Conservation (phyloP, 192 early-diverging fungal genomes). For the Coemansia sp. region DNA sequence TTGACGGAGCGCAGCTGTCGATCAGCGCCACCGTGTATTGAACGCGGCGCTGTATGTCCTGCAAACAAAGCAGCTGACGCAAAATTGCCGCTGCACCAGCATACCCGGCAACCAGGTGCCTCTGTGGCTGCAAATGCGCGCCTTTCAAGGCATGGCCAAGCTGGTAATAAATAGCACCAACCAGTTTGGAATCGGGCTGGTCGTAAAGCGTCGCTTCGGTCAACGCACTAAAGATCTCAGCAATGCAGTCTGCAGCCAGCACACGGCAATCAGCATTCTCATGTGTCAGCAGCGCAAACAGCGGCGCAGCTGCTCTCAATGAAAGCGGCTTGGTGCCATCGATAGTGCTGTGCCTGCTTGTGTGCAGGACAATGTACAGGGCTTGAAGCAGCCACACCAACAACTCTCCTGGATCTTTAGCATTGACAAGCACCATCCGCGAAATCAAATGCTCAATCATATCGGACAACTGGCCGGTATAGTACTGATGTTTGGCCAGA, state of each 20-base stretch:
- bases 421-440: conserved; percentile 21
- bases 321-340: conserved; percentile 2
- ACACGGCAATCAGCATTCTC: conserved; percentile 11
- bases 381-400: conserved; percentile 29
- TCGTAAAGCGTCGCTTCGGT: too few species aligned
- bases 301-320: conserved; percentile 24
- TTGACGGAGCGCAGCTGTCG: conserved; percentile 4
- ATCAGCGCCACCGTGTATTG: conserved; percentile 20
- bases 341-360: conserved; percentile 2
- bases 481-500: conserved; percentile 51
- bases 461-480: conserved; percentile 41
- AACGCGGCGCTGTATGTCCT: neutral
- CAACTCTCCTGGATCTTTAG: neutral
- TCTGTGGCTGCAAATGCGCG: conserved; percentile 3
- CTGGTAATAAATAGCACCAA: conserved; percentile 24
- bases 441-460: conserved; percentile 41
- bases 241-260: conserved; percentile 42
- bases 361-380: conserved; percentile 19
- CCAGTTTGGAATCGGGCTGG: conserved; percentile 3
- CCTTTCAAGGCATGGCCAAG: conserved; percentile 15
- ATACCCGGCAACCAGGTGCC: conserved; percentile 6
- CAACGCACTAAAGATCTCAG: conserved; percentile 16
- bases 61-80: conserved; percentile 18
- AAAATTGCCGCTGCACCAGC: conserved; percentile 20
- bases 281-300: conserved; percentile 38